Percentiles rank a stretch among this genome's conserved stretches.
Evolutionary conservation across 2,329 filamentous ascomycete genomes (phyloP).

Genomic region (Pseudocercospora vitis): DNA sequence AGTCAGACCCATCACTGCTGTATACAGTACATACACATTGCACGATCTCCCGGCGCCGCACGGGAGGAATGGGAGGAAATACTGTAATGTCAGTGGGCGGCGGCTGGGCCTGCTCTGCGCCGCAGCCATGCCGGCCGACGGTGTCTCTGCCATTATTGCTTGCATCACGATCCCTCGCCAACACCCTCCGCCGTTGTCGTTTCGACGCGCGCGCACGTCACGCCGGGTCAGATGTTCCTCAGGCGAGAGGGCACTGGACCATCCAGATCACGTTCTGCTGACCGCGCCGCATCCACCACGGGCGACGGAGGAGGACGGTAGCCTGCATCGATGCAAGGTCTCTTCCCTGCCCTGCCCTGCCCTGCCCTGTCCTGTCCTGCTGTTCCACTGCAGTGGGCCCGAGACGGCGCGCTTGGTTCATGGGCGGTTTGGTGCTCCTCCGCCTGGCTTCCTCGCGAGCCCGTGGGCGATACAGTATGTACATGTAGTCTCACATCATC

Average conservation of each 20-base stretch:
- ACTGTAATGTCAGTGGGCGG: no score
- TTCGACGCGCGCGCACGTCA: not conserved
- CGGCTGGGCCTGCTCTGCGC: not conserved
- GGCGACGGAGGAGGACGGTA: not conserved
- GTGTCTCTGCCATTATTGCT: not conserved
- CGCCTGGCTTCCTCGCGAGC: not conserved
- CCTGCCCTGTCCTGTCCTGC: no score
- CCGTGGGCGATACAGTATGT: no score
- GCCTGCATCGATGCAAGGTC: not conserved
- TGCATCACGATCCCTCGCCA: constrained; percentile 6
- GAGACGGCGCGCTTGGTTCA: not conserved
- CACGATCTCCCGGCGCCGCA: no score
- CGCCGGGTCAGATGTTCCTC: constrained; percentile 1
- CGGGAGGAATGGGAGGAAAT: no score
- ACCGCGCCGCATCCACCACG: not conserved
- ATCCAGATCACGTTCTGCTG: no score
- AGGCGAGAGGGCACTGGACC: constrained; percentile 2
- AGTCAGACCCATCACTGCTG: no score
- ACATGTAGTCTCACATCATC: no score
- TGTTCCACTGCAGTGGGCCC: not conserved
- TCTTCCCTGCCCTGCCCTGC: no score
- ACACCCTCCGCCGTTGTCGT: not conserved
- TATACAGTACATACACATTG: no score
- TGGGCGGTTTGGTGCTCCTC: not conserved
- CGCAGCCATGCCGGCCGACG: not conserved